phyloP scores from a whole-genome alignment of 192 early-diverging fungal genomes.

The Obelidium mucronatum region DNA sequence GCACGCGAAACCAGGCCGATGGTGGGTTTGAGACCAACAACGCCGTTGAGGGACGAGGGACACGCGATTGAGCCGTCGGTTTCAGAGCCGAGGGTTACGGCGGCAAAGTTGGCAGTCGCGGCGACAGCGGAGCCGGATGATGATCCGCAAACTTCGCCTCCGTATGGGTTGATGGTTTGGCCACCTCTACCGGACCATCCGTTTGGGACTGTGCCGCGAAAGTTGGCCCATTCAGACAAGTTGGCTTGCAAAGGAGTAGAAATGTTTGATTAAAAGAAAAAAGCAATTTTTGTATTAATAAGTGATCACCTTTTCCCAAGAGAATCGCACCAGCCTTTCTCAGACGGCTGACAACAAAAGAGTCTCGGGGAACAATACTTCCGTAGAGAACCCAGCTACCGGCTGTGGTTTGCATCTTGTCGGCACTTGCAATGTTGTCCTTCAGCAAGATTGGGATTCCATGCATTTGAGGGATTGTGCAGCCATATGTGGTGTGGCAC shows the following conservation, averaged over 20 bases:
- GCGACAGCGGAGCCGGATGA: constrained; percentile 18
- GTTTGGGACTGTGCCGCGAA: neutral
- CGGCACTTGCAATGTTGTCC: constrained; percentile 46
- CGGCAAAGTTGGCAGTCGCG: constrained; percentile 12
- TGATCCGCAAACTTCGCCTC: constrained; percentile 13
- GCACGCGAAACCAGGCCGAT: constrained; percentile 29
- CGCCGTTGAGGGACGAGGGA: constrained; percentile 17
- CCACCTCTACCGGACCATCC: constrained; percentile 52
- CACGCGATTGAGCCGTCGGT: constrained; percentile 36
- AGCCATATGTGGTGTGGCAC: neutral
- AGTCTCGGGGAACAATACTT: constrained; percentile 35
- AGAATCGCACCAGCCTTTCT: constrained; percentile 43
- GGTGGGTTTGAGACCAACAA: constrained; percentile 41
- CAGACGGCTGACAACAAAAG: constrained; percentile 37
- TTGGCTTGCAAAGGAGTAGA: too few species aligned
- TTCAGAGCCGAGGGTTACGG: constrained; percentile 27
- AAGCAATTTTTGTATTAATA: too few species aligned
- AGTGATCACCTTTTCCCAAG: constrained; percentile 38
- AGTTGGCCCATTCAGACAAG: constrained; percentile 50
- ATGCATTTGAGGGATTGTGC: constrained; percentile 33
- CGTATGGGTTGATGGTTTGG: constrained; percentile 31
- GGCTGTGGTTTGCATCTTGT: constrained; percentile 44
- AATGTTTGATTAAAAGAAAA: too few species aligned
- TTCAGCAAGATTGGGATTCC: constrained; percentile 49
- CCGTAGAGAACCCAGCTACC: constrained; percentile 44